These are phyloP conservation scores for Nepenthes alata DNA, from an alignment of 179 eudicot genomes.

Conservation along the genomic window DNA sequence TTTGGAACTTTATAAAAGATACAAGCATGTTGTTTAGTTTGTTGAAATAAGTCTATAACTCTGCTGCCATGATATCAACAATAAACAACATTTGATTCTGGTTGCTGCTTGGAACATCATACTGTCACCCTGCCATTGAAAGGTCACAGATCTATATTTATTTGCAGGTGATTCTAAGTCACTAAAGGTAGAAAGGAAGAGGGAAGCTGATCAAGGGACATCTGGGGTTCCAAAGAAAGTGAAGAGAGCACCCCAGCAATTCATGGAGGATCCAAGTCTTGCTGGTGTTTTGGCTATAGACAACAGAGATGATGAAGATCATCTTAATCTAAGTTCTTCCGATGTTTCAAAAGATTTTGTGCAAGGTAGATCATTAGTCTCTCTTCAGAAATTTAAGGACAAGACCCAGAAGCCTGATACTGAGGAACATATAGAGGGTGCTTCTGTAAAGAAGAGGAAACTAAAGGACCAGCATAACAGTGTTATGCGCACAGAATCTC, in stretches of 20 bases:
- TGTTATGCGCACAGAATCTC: conserved; percentile 2
- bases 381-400: conserved; percentile 17
- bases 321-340: conserved; percentile 7
- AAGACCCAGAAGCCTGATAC: conserved; percentile 5
- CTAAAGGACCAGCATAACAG: conserved; percentile 14
- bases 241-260: conserved; percentile 16
- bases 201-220: conserved; percentile 19
- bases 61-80: no score
- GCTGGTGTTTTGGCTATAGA: conserved; percentile 6
- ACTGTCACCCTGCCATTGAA: not conserved
- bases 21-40: no score
- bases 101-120: not conserved
- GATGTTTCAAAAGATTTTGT: conserved; percentile 14
- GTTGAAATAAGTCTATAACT: no score
- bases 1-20: no score
- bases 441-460: conserved; percentile 32
- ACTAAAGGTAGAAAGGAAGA: conserved; percentile 19
- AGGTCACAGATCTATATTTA: not conserved
- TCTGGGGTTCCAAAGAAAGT: conserved; percentile 20
- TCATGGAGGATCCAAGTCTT: conserved; percentile 7
- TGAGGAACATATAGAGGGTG: conserved; percentile 13
- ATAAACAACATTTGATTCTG: not conserved
- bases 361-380: conserved; percentile 4
- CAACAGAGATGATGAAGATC: conserved; percentile 12
- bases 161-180: conserved; percentile 21